These are phyloP conservation scores for Handroanthus guayacan DNA, from an alignment of 257 asterid genomes.

Conservation along the genomic window DNA sequence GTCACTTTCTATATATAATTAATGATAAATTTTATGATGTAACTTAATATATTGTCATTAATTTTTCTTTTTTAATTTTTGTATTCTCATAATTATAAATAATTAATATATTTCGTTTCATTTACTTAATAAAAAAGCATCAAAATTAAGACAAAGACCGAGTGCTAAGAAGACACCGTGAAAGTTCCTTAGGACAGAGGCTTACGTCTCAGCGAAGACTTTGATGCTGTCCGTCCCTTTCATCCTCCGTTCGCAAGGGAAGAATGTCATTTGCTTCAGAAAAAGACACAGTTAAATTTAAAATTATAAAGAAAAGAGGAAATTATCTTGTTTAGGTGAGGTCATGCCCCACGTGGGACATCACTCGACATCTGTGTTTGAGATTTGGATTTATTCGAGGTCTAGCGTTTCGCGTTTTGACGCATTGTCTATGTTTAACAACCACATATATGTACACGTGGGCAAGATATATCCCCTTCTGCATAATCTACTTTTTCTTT, in stretches of 20 bases:
- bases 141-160: neutral
- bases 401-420: neutral
- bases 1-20: too few species aligned
- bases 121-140: too few species aligned
- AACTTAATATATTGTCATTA: too few species aligned
- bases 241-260: neutral
- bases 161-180: neutral
- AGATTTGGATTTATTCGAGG: neutral
- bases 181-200: constrained; percentile 35
- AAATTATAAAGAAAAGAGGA: neutral
- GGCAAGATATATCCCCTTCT: neutral
- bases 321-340: neutral
- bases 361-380: constrained; percentile 29
- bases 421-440: neutral
- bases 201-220: constrained; percentile 31
- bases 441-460: constrained; percentile 27
- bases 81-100: too few species aligned
- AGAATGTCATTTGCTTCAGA: neutral
- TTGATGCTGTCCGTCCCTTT: neutral
- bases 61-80: too few species aligned
- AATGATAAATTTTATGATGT: too few species aligned
- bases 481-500: too few species aligned
- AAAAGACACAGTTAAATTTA: constrained; percentile 6
- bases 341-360: constrained; percentile 29
- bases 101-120: too few species aligned